Conservation (phyloP, 257 asterid species). For the Mitragyna speciosa region DNA sequence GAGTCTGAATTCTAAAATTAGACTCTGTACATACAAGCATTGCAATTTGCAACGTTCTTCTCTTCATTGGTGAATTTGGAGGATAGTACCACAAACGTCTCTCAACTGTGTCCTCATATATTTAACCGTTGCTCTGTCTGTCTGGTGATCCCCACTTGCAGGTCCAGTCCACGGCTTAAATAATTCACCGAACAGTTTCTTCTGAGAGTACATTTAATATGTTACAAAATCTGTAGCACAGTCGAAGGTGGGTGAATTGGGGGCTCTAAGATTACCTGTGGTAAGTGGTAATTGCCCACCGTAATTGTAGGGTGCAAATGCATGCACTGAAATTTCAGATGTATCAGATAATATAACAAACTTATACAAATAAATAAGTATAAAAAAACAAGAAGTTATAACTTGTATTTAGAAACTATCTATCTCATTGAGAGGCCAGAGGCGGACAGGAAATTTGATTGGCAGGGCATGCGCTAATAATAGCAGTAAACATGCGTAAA, state of each 20-base stretch:
- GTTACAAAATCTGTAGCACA: slow-evolving; percentile 13
- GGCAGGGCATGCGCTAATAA: background rate
- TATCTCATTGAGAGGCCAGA: background rate
- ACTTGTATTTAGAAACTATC: too few relatives aligned
- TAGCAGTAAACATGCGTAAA: background rate
- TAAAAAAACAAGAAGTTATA: too few relatives aligned
- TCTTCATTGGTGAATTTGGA: background rate
- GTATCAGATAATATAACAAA: too few relatives aligned
- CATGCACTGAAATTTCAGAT: too few relatives aligned
- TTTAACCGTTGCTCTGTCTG: slow-evolving; percentile 29
- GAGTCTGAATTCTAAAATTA: background rate
- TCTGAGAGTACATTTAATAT: slow-evolving; percentile 1
- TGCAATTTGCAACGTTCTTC: background rate
- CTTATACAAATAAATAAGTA: too few relatives aligned
- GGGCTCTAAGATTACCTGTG: too few relatives aligned
- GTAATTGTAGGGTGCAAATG: too few relatives aligned
- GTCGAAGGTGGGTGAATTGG: too few relatives aligned
- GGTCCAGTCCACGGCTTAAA: background rate
- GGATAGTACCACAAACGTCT: background rate
- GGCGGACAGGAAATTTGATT: background rate
- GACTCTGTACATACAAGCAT: background rate
- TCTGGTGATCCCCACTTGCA: background rate
- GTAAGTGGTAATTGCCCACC: too few relatives aligned
- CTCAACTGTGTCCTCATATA: background rate
- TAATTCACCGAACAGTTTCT: slow-evolving; percentile 5